These are phyloP conservation scores for Candida schatavii DNA, from an alignment of 805 yeast genomes.

Conservation along the genomic window DNA sequence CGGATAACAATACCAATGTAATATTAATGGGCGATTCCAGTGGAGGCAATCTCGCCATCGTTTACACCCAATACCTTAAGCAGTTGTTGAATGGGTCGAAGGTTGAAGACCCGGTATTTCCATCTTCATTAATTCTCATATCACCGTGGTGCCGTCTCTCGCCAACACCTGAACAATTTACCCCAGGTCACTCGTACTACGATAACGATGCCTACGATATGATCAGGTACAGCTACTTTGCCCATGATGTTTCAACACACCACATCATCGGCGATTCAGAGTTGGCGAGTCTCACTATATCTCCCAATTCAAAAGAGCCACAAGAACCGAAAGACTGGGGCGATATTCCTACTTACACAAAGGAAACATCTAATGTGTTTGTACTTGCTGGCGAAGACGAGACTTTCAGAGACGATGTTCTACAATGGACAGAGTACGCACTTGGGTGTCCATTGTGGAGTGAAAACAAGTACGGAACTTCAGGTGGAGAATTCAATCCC, in stretches of 20 bases:
- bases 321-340: constrained; percentile 28
- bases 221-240: constrained; percentile 14
- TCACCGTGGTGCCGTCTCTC: constrained; percentile 39
- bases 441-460: constrained; percentile 25
- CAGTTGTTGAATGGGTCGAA: constrained; percentile 5
- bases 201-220: constrained; percentile 26
- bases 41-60: constrained; percentile 37
- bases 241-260: too few relatives aligned
- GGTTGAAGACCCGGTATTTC: constrained; percentile 17
- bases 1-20: constrained; percentile 26
- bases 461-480: constrained; percentile 23
- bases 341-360: constrained; percentile 28
- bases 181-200: constrained; percentile 31
- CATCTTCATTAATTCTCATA: constrained; percentile 24
- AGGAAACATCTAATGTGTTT: constrained; percentile 25
- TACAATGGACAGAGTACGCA: constrained; percentile 33
- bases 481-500: constrained; percentile 15
- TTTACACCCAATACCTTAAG: constrained; percentile 27
- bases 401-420: constrained; percentile 37
- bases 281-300: constrained; percentile 12
- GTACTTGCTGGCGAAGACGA: constrained; percentile 41
- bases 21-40: constrained; percentile 42
- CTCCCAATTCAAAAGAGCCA: constrained; percentile 25
- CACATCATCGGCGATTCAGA: constrained; percentile 13
- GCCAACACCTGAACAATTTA: constrained; percentile 18